Base-by-base conservation (phyloP, 2,329 filamentous ascomycete species). In the Thielaviopsis cerberus region DNA sequence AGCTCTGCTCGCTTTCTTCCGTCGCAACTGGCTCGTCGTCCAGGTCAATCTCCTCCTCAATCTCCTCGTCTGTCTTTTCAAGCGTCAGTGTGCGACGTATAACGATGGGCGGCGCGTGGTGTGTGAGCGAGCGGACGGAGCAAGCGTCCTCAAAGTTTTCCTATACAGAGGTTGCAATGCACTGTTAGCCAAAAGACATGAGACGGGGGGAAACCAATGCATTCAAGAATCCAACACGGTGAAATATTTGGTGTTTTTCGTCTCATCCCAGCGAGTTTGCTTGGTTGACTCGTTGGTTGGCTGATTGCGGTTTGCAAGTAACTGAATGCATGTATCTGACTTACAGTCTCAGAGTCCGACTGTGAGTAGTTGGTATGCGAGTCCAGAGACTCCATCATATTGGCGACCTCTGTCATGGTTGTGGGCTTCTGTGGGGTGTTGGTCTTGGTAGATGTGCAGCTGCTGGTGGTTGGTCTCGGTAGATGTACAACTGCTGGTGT, bases 91-190 rank as follows among this genome's bases (percentile, higher is more conserved):
- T 50, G 30, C 51, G 58, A 22, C 54, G 50, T 24, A 54, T 37
- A 25, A 45, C 17, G 25, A 27, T 53, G 22, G 56, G 50, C 13
- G 37, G 22, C 34, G 51, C 26, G 51, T 51, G 34, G 53, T 81
- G 62, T 88, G 70, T 25, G 84, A 88, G 61, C 84, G 79, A 56
- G 79, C 73, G 34, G 80, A 82, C 52, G 74, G 70, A 61, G 76
- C 79, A 69, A 58, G 87, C 88, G 74, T 95, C 88, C 72, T 94
- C 88, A 66, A 94, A 94, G 17, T 79, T 79, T 65, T 90, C 84
- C 83, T 88, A 63, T 55, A 61, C 24, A 59, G 41, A 57, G 59
- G 17, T 26, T 53, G 48, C 27, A 57, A 26, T 41, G 30, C 22
- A 52, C 41, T 20, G 51, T 60, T 57, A 60, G 59, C 27, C n/a